Base-by-base conservation (phyloP, 2,329 filamentous ascomycete genomes). In the Ophiognomonia clavigignenti-juglandacearum region DNA sequence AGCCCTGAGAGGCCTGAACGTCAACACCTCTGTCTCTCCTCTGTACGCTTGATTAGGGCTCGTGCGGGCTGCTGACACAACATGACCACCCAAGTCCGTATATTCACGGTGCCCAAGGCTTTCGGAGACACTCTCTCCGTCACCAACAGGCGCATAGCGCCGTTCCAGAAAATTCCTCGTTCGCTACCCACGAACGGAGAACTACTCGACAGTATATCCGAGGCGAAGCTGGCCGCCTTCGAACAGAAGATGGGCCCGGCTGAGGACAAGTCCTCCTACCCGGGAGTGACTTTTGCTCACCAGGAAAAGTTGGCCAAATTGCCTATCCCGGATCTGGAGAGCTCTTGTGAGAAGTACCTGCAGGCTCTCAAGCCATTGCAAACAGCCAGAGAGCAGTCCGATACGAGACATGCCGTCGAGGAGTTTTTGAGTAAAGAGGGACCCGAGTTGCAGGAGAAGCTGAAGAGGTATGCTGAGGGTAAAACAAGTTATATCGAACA, bases 401-500 rank as follows among this genome's bases (percentile, higher is more conserved):
- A 97, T 50, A 95, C 88, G 1, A 81, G 78, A 57, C 77, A 83
- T 52, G 88, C 92, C 1, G 84, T 95, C 1, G 74, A 85, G 10
- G 89, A 96, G 24, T 97, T 97, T 56, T 67, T 96, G 34, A 83
- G 78, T 56, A 72, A 76, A 1, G 91, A 96, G 53, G 93, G 93
- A 0, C 88, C 86, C 0, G 82, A 86, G 38, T 69, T 98, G 39
- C 91, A 98, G 62, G 88, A 93, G 52, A 91, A 86, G 65, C 69
- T 97, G 47, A 93, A 91, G 71, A 83, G 85, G 59, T 98, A 97
- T 71, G 91, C 93, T 8, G 83, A 82, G 40, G 89, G 86, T 37
- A 92, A 91, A 69, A 88, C 88, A 31, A 97, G 92, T 67, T 98
- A 96, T 63, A 97, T 98, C 58, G 93, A 97, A 64, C 93, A 98